Conservation (phyloP, 345 rosid species). For the Citropsis articulata region DNA sequence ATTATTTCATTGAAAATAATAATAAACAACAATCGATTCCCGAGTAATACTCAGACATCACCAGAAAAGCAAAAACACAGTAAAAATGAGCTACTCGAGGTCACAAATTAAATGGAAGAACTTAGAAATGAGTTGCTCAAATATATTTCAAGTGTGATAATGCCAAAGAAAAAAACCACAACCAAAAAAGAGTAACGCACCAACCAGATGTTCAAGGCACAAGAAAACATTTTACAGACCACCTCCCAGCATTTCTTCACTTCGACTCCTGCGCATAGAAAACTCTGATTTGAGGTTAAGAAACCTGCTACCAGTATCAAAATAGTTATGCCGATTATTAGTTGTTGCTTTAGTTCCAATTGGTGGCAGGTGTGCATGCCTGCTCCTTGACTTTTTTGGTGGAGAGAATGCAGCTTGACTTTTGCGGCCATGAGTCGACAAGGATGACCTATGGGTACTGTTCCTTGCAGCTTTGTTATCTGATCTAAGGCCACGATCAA, state of each 20-base stretch:
- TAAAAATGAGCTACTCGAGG: not conserved
- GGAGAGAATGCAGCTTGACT: constrained; percentile 39
- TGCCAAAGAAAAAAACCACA: not conserved
- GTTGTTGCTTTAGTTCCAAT: constrained; percentile 46
- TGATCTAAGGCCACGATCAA: constrained; percentile 59
- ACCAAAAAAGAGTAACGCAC: not conserved
- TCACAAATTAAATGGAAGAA: not conserved
- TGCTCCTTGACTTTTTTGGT: constrained; percentile 49
- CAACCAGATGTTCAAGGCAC: not conserved
- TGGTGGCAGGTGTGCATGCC: constrained; percentile 54
- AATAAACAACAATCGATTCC: not conserved
- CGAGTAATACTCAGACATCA: not conserved
- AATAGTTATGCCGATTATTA: constrained; percentile 32
- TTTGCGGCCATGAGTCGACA: constrained; percentile 44
- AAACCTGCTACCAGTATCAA: constrained; percentile 47
- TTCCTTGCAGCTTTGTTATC: constrained; percentile 62
- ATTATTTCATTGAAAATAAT: not conserved
- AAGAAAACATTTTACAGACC: constrained; percentile 31
- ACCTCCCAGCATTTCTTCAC: constrained; percentile 67
- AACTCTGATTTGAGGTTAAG: constrained; percentile 44
- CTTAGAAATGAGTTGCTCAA: not conserved
- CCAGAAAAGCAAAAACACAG: not conserved
- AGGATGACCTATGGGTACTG: constrained; percentile 51
- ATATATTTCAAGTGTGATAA: not conserved
- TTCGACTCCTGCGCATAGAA: constrained; percentile 63